Evolutionary conservation across 2,329 filamentous ascomycete species (phyloP).

Genomic region (Colletotrichum destructivum): DNA sequence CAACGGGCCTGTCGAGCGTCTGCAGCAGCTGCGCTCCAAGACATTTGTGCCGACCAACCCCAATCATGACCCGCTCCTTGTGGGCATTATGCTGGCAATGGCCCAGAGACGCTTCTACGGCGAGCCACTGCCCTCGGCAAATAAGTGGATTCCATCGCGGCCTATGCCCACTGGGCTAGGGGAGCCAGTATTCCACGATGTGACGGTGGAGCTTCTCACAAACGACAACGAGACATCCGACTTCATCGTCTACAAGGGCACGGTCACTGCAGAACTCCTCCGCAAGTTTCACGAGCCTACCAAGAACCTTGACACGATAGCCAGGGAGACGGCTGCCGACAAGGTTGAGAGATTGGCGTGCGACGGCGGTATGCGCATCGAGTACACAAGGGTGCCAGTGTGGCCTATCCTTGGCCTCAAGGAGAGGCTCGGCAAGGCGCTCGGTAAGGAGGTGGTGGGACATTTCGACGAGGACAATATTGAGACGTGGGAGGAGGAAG

Average conservation of each 20-base stretch:
- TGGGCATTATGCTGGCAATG: constrained; percentile 69
- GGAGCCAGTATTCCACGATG: constrained; percentile 59
- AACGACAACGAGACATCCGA: constrained; percentile 64
- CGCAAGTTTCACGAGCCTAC: constrained; percentile 65
- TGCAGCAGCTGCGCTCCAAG: constrained; percentile 64
- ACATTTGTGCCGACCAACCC: constrained; percentile 62
- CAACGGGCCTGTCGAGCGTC: constrained; percentile 64
- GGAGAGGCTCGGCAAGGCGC: constrained; percentile 68
- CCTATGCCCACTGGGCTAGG: constrained; percentile 22
- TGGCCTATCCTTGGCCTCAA: constrained; percentile 71
- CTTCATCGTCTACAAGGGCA: constrained; percentile 69
- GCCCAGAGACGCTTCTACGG: constrained; percentile 69
- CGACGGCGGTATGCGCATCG: constrained; percentile 59
- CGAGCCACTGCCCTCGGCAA: constrained; percentile 32
- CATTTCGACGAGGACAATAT: constrained; percentile 55
- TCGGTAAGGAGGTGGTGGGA: constrained; percentile 67
- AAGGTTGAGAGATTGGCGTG: constrained; percentile 45
- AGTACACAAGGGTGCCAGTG: constrained; percentile 64
- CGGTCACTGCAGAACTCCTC: constrained; percentile 64
- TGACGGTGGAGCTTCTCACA: constrained; percentile 66
- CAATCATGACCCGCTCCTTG: constrained; percentile 68
- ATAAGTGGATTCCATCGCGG: constrained; percentile 32
- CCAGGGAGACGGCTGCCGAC: constrained; percentile 16
- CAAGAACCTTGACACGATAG: constrained; percentile 50
- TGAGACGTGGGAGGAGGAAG: constrained; percentile 61